Evolutionary conservation across 495 filamentous ascomycete species (phyloP), one percentile per base, ranked within the genome.

Genomic region (Penicillium mononematosum): DNA sequence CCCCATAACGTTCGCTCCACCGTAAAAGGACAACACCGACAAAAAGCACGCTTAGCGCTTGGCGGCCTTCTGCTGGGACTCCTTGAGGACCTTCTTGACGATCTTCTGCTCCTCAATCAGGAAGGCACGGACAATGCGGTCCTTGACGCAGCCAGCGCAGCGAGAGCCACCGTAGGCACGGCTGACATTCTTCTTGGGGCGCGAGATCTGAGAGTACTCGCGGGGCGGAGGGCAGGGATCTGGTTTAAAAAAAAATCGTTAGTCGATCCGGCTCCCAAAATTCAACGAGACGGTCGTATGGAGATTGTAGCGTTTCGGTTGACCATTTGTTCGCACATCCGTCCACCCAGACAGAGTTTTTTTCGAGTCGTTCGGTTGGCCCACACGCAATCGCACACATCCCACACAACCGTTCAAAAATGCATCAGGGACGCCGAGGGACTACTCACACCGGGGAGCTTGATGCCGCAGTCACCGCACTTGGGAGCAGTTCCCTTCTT

Each of bases 21-120:
- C 67, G 68, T 67, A 64, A 75, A 68, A 70, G 69, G 74, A 68
- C 63, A 77, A 70, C 72, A 70, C 70, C 72, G 67, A 70, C 65
- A 68, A 66, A 66, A 67, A 61, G 63, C 63, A 67, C 68, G 73
- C 64, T 79, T 75, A 70, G 80, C 75, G 75, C 77, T 80, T 80
- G 62, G 68, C 70, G 61, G 73, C 70, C 89, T 95, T 96, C 75
- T 83, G 78, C 81, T 92, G 89, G 63, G 80, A 88, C 81, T 96
- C 91, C 86, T 95, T 93, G 76, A 96, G 85, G 68, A 98, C 94
- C 89, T 98, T 98, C 91, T 99, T 98, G 79, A 99, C 95, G 67
- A 99, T 97, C 91, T 98, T 98, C 83, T 99, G 94, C 85, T 99
- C 94, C 84, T 98, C 94, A 65, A 98, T 97, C 81, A 98, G 80